phyloP scores from a whole-genome alignment of 257 asterid genomes.

The Gentiana macrophylla region DNA sequence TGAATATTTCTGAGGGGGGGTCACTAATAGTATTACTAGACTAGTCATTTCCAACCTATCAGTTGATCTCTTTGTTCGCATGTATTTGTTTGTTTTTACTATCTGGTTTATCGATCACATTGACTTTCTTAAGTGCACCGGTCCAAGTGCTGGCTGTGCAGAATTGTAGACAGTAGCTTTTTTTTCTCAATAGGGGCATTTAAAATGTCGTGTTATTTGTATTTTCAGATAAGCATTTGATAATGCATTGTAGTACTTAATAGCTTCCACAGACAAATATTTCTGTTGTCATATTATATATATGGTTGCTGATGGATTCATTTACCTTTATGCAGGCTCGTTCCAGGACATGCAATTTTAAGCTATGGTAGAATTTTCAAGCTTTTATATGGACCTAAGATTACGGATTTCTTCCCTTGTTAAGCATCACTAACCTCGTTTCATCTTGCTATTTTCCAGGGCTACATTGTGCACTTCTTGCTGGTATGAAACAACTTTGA shows the following conservation, averaged over 20 bases:
- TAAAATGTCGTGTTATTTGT: not conserved
- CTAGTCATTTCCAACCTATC: not conserved
- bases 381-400: conserved; percentile 1
- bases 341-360: conserved; percentile 78
- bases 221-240: too few species aligned
- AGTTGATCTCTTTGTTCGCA: not conserved
- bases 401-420: conserved; percentile 1
- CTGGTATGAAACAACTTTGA: conserved; percentile 40
- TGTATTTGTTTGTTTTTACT: not conserved
- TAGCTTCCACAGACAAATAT: too few species aligned
- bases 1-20: not conserved
- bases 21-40: not conserved
- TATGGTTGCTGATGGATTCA: conserved; percentile 10
- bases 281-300: too few species aligned
- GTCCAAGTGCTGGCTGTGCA: too few species aligned
- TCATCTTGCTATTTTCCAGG: conserved; percentile 42
- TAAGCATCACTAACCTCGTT: conserved; percentile 12
- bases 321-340: conserved; percentile 46
- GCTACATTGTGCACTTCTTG: conserved; percentile 87
- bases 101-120: not conserved
- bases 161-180: too few species aligned
- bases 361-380: conserved; percentile 66
- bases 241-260: too few species aligned
- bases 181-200: too few species aligned
- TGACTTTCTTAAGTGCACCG: too few species aligned